Conservation (phyloP, 495 filamentous ascomycete genomes). For the Echria macrotheca region DNA sequence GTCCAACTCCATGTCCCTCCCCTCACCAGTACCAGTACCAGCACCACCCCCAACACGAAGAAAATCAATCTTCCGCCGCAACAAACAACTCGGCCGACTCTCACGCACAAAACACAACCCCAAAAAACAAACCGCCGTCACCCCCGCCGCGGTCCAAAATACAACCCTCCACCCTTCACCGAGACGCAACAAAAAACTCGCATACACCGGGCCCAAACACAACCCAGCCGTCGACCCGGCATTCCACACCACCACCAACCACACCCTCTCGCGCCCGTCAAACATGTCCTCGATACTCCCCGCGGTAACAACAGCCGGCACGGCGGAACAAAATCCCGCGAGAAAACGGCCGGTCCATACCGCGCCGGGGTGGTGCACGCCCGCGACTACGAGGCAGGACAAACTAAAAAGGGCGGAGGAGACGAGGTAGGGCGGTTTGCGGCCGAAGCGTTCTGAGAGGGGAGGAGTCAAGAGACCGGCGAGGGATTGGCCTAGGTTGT, state of each 20-base stretch:
- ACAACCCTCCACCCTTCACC: slow-evolving; percentile 6
- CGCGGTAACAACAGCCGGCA: slow-evolving; percentile 46
- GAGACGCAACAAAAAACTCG: background rate
- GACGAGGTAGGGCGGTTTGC: slow-evolving; percentile 45
- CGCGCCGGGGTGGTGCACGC: slow-evolving; percentile 30
- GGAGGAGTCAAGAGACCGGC: slow-evolving; percentile 49
- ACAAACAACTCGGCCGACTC: slow-evolving; percentile 8
- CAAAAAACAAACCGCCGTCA: background rate
- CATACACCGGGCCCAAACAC: slow-evolving; percentile 40
- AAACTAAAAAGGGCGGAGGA: slow-evolving; percentile 39
- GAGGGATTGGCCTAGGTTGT: slow-evolving; percentile 45
- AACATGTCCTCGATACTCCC: slow-evolving; percentile 53
- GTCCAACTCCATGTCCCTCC: background rate
- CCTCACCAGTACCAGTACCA: too few relatives aligned
- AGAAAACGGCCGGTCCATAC: slow-evolving; percentile 41
- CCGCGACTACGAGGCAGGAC: slow-evolving; percentile 40
- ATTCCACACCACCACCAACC: slow-evolving; percentile 46
- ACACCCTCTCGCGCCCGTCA: slow-evolving; percentile 41
- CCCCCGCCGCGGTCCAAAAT: slow-evolving; percentile 6
- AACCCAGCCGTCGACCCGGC: slow-evolving; percentile 40
- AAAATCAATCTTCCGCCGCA: background rate
- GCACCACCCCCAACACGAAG: background rate
- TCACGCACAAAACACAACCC: background rate
- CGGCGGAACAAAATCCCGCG: slow-evolving; percentile 44
- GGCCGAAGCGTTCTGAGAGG: slow-evolving; percentile 48